Evolutionary conservation across 169 alveolate genomes (phyloP), one percentile per base, ranked within the genome.

Genomic region (Plasmodium malariae): DNA sequence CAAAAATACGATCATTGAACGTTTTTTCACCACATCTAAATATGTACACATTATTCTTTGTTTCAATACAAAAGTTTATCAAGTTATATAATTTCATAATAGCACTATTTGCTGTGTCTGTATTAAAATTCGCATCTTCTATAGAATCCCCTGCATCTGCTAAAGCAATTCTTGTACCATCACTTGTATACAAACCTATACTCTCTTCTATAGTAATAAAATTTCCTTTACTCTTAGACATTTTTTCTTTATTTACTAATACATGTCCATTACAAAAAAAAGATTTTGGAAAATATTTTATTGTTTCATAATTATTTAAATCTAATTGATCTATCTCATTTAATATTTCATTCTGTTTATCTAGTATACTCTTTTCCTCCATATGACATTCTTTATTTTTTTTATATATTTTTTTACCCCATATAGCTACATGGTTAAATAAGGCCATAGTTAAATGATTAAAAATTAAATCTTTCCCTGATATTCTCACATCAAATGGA

Each of bases 141-240:
- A 97, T 88, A 4, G 98, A 89, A 73, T 98, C 99, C 0, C 99
- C 99, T 57, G 99, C 99, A 92, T 99, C 99, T 43, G 99, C 99
- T 45, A 98, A 92, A 12, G 99, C 99, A 43, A 99, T 94, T 70
- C 99, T 94, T 2, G 99, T 96, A 17, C 99, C 99, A 88, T 98
- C 99, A 73, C 99, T 98, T 51, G 99, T 98, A 92, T 95, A 99
- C 60, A 76, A 93, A 30, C 95, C 94, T 67, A 98, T 94, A 54
- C 98, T 96, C 43, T 98, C 99, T 68, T 93, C 95, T 5, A 99
- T 71, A 6, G 99, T 98, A 59, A 98, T 88, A 96, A 98, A 99
- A 94, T 99, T 99, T 9, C 99, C 99, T 63, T 91, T 89, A 24
- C 98, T 95, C 88, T 99, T 99, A 17, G 99, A 93, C 99, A 99